Evolutionary conservation across 495 filamentous ascomycete genomes (phyloP).

Genomic region (Penicillium mononematosum): DNA sequence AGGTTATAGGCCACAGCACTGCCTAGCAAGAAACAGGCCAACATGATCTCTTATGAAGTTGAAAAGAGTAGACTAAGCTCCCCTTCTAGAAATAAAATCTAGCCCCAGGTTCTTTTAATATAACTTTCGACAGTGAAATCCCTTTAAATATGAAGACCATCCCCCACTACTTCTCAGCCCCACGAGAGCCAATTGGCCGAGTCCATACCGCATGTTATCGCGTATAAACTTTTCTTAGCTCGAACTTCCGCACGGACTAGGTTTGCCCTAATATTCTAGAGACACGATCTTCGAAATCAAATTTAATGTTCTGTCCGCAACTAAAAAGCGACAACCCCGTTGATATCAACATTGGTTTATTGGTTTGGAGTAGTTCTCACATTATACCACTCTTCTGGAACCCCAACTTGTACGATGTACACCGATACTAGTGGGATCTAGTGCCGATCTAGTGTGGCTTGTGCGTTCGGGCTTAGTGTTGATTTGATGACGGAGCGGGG

Average conservation of each 20-base stretch:
- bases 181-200: background rate
- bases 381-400: background rate
- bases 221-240: background rate
- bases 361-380: background rate
- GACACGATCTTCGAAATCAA: background rate
- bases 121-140: background rate
- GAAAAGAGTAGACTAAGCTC: background rate
- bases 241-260: background rate
- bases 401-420: background rate
- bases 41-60: constrained; percentile 17
- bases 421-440: constrained; percentile 5
- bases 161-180: background rate
- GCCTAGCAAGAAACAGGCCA: constrained; percentile 25
- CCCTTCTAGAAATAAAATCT: background rate
- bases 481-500: constrained; percentile 1
- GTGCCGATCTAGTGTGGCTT: constrained; percentile 5
- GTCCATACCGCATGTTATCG: constrained; percentile 6
- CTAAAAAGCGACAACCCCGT: background rate
- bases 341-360: background rate
- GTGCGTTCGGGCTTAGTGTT: background rate
- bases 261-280: background rate
- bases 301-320: background rate
- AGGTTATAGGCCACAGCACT: constrained; percentile 27
- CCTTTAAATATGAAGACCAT: background rate
- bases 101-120: background rate